Base-by-base conservation (phyloP, 495 filamentous ascomycete genomes). In the Clohesyomyces aquaticus region DNA sequence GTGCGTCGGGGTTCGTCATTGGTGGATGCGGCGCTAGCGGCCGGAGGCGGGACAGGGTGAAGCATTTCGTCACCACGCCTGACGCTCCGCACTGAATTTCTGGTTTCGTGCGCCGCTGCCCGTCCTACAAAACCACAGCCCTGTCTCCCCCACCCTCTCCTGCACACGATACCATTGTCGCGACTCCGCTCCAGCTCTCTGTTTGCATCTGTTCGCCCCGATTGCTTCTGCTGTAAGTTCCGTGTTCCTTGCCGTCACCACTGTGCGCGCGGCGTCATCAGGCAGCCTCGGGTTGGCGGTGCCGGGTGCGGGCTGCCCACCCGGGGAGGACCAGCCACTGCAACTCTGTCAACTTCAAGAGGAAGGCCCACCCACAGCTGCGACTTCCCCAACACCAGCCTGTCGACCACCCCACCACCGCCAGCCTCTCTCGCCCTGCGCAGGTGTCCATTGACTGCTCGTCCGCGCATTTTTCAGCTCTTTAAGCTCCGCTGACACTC, bases 51-150 rank as follows among this genome's bases (percentile, higher is more conserved):
- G 27, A 27, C 28, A 60, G 27, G 29, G 35, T 47, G 52, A 59
- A 58, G 60, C 61, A 69, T 69, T 69, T 69, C 66, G 66, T 69
- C 66, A 69, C 66, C 62, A 69, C 49, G n/a, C n/a, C n/a, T n/a
- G n/a, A n/a, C n/a, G 46, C 66, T 18, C n/a, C 10, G 18, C 11
- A 9, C 41, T 23, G 45, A 57, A 51, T 65, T 66, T 62, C 66
- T 65, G 62, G 61, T 65, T 65, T 65, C 48, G 12, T 29, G 21
- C 54, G 26, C 16, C 22, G 18, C 38, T 29, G 23, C 35, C 29
- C 38, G 12, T 1, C 43, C 54, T 68, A 59, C 59, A 54, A 63
- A 59, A 54, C 29, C 19, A 18, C 53, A 16, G 28, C 43, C 52
- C 38, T 41, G 11, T 29, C 35, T 32, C 16, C 4, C 4, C 48